These are phyloP conservation scores for Penicillium thymicola DNA, from an alignment of 2,329 filamentous ascomycete species.

Conservation along the genomic window DNA sequence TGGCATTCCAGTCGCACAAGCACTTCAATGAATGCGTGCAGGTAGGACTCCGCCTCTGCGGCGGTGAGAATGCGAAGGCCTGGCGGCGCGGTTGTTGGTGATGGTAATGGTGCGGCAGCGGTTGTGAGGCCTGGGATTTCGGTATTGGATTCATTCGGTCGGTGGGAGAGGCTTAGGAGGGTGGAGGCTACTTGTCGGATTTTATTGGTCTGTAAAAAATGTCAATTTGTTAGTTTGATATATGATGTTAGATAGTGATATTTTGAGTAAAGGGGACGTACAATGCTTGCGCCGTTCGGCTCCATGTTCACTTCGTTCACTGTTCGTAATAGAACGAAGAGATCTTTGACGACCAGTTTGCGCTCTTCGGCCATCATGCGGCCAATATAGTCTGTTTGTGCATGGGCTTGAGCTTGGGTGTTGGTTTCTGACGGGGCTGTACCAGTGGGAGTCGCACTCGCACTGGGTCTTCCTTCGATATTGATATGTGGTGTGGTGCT, in stretches of 20 bases:
- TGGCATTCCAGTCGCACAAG: conserved; percentile 70
- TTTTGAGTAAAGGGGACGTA: conserved; percentile 40
- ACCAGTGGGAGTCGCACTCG: neutral
- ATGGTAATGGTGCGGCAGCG: conserved; percentile 56
- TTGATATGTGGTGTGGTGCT: conserved; percentile 14
- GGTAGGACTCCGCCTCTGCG: conserved; percentile 65
- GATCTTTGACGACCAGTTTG: conserved; percentile 75
- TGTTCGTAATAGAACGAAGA: conserved; percentile 69
- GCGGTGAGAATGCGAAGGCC: conserved; percentile 31
- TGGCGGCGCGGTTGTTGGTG: conserved; percentile 54
- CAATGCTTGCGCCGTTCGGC: conserved; percentile 62
- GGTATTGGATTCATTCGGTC: conserved; percentile 41
- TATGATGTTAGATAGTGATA: neutral
- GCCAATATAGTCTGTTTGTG: conserved; percentile 51
- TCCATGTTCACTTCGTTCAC: conserved; percentile 86
- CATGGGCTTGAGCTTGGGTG: conserved; percentile 34
- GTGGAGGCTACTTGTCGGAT: conserved; percentile 81
- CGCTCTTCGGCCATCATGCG: conserved; percentile 70
- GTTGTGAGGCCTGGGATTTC: conserved; percentile 13
- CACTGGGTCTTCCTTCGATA: conserved; percentile 15
- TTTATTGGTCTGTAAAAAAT: conserved; percentile 64
- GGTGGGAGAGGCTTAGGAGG: conserved; percentile 62
- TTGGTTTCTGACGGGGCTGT: conserved; percentile 13
- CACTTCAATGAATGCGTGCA: conserved; percentile 70
- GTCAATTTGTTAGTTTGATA: neutral